phyloP scores from a whole-genome alignment of 371 early-diverging fungal species.

The Apophysomyces ossiformis region DNA sequence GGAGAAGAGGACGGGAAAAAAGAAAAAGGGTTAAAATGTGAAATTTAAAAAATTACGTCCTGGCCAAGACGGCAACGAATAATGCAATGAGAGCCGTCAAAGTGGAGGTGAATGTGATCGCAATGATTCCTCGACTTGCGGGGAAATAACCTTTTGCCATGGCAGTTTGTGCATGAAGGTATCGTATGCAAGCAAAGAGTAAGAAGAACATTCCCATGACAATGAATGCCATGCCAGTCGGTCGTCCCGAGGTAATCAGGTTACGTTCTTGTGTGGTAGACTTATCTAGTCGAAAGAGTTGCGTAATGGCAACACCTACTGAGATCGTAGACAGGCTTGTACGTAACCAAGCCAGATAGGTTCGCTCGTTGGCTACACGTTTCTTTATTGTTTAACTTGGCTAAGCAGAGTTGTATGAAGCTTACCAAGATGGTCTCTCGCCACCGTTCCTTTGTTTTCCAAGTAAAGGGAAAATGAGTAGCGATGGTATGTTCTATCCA shows the following conservation, averaged over 20 bases:
- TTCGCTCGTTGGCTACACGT: conserved; percentile 75
- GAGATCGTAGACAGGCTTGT: conserved; percentile 77
- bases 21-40: not conserved
- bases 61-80: conserved; percentile 22
- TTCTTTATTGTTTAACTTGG: not conserved
- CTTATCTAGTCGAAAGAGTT: conserved; percentile 66
- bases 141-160: conserved; percentile 76
- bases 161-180: conserved; percentile 72
- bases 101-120: conserved; percentile 45
- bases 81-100: conserved; percentile 41
- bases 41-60: conserved; percentile 7
- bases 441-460: conserved; percentile 77
- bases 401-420: not conserved
- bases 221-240: conserved; percentile 62
- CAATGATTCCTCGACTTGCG: conserved; percentile 65
- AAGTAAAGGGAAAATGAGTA: conserved; percentile 44
- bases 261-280: conserved; percentile 26
- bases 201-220: conserved; percentile 66
- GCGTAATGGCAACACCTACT: conserved; percentile 79
- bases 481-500: not conserved
- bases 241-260: conserved; percentile 30
- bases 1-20: too few relatives aligned
- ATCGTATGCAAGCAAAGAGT: conserved; percentile 64
- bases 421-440: conserved; percentile 75
- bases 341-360: conserved; percentile 80